phyloP scores from a whole-genome alignment of 1,284 basidiomycete genomes.

The Termitomyces sp. region DNA sequence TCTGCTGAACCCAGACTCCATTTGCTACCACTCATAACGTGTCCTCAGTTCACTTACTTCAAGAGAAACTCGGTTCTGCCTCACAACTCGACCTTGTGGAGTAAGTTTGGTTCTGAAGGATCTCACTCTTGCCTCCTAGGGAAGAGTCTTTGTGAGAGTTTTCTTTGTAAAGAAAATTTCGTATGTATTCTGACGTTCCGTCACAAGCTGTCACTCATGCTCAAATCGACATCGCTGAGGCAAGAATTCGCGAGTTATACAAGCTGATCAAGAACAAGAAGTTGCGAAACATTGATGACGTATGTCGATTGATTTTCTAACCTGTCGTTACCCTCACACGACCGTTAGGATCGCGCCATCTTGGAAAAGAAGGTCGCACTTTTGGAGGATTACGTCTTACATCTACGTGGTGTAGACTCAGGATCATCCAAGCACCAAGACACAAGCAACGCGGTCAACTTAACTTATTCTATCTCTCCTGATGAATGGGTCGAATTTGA shows the following conservation, averaged over 20 bases:
- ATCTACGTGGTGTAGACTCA: conserved; percentile 45
- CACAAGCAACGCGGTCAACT: conserved; percentile 40
- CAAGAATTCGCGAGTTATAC: conserved; percentile 50
- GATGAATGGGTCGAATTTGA: conserved; percentile 82
- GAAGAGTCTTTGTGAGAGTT: conserved; percentile 61
- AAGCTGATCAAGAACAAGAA: conserved; percentile 24
- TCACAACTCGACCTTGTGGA: conserved; percentile 38
- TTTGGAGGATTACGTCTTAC: conserved; percentile 56
- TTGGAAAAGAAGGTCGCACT: conserved; percentile 51
- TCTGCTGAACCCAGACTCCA: conserved; percentile 57
- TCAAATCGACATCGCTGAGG: conserved; percentile 62
- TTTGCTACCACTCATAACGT: conserved; percentile 68
- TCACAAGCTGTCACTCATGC: conserved; percentile 56
- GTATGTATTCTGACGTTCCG: neutral
- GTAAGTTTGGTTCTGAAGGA: conserved; percentile 86
- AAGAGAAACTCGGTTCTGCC: conserved; percentile 50
- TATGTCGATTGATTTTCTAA: neutral
- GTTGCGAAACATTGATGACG: conserved; percentile 11
- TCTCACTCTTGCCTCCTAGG: conserved; percentile 86
- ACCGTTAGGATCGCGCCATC: conserved; percentile 20
- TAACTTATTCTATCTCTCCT: conserved; percentile 57
- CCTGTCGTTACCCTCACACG: neutral
- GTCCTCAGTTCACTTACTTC: conserved; percentile 84
- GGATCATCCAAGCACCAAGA: conserved; percentile 25
- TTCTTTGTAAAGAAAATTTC: neutral